Conservation (phyloP, 257 asterid species). For the Nicotiana noctiflora region DNA sequence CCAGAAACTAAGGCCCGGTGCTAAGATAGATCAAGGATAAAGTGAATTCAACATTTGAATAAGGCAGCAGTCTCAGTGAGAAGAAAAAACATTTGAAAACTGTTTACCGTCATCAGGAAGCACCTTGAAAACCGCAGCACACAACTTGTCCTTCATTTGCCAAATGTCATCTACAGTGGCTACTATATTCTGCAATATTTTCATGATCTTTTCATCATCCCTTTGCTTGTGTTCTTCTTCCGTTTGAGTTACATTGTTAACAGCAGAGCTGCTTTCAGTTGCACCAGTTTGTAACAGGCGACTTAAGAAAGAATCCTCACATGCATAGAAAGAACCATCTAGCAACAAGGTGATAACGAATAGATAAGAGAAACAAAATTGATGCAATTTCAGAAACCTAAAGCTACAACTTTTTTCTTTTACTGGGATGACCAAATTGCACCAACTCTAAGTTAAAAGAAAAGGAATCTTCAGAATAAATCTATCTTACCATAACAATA, state of each 20-base stretch:
- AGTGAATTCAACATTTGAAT: too few relatives aligned
- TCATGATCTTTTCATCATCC: conserved; percentile 37
- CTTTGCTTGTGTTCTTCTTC: conserved; percentile 32
- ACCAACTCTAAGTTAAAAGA: neutral
- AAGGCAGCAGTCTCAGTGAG: neutral
- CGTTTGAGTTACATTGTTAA: conserved; percentile 19
- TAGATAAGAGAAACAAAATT: conserved; percentile 9
- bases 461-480: conserved; percentile 1
- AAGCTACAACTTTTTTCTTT: neutral
- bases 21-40: too few relatives aligned
- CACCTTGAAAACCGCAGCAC: conserved; percentile 36
- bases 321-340: conserved; percentile 47
- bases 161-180: conserved; percentile 48
- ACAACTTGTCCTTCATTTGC: conserved; percentile 41
- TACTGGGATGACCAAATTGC: neutral
- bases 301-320: conserved; percentile 49
- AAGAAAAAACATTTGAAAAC: neutral
- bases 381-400: neutral
- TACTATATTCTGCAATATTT: conserved; percentile 33
- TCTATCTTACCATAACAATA: neutral
- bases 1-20: too few relatives aligned
- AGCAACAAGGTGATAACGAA: conserved; percentile 18
- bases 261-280: conserved; percentile 61
- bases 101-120: conserved; percentile 58
- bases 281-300: conserved; percentile 74